Conservation (phyloP, 1,284 basidiomycete genomes). For the Phylloboletellus chloephorus region DNA sequence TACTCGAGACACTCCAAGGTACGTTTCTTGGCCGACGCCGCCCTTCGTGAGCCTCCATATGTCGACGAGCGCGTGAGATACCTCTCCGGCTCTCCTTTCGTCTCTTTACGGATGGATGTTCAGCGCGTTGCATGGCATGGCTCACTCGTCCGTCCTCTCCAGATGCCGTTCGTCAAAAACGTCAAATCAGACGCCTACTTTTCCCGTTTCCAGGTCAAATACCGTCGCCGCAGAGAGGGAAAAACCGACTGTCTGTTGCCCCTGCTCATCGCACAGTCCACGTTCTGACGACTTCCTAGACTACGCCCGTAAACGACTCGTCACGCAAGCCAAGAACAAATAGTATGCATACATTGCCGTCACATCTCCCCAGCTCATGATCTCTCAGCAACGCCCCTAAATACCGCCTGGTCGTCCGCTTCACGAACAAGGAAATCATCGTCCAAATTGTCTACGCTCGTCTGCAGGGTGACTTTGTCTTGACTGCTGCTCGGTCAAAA, state of each 20-base stretch:
- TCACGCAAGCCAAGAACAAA: constrained; percentile 99
- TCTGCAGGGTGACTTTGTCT: constrained; percentile 93
- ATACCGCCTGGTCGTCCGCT: constrained; percentile 97
- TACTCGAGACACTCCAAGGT: constrained; percentile 52
- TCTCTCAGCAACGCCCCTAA: constrained; percentile 82
- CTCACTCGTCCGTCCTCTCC: constrained; percentile 18
- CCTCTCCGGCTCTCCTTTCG: neutral
- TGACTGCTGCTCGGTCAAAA: constrained; percentile 82
- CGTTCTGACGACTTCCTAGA: constrained; percentile 43
- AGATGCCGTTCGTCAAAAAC: constrained; percentile 90
- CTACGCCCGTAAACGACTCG: constrained; percentile 95
- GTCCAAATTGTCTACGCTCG: constrained; percentile 96
- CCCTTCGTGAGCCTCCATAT: constrained; percentile 3
- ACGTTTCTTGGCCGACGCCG: constrained; percentile 25
- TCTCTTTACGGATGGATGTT: constrained; percentile 27
- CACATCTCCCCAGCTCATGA: constrained; percentile 9
- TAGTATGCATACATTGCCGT: constrained; percentile 53
- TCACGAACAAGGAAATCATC: constrained; percentile 92
- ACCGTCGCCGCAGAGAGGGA: constrained; percentile 92
- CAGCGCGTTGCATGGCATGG: constrained; percentile 7
- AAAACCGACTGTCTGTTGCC: constrained; percentile 88
- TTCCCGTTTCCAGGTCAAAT: constrained; percentile 97
- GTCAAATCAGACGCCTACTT: constrained; percentile 91
- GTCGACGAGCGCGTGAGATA: neutral
- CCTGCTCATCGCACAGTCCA: constrained; percentile 1